Base-by-base conservation (phyloP, 371 early-diverging fungal genomes). In the Blastocladiella emersonii region DNA sequence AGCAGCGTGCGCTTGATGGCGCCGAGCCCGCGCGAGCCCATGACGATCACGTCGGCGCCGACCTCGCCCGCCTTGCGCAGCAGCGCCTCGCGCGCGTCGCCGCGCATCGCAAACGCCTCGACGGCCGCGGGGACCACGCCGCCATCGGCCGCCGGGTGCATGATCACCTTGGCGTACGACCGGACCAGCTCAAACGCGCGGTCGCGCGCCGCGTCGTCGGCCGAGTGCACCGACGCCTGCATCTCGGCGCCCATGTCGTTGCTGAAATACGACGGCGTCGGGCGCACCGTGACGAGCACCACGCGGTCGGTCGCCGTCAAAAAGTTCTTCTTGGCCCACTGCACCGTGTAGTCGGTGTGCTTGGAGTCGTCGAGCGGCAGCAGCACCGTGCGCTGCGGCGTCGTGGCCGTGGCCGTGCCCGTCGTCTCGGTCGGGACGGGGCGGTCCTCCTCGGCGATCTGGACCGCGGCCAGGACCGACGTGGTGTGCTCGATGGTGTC, bases 1-100 rank as follows among this genome's bases (percentile, higher is more conserved):
- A 65, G 25, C 34, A 65, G 37, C 8, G 66, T 66, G 27, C 65
- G 45, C 41, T 63, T 64, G 36, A 65, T 10, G 23, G 65, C 65
- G 32, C 65, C 65, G 10, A 64, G 43, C 5, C 65, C 65, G 32
- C 65, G 62, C 8, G 39, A 63, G 15, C 65, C 65, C 25, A 65
- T 27, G 25, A 65, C 39, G 7, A 65, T 23, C 19, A 23, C 45
- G 35, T 10, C 66, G 34, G 65, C 65, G 10, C 66, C 12, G 23
- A 65, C 25, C 12, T 39, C 56, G 10, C 12, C 10, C 12, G 43
- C 65, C 21, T 62, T 34, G 25, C 43, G 36, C 8, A 66, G 60
- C 7, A 65, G 0, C 23, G 65, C 65, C n/a, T 56, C n/a, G 39
- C 65, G 63, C 34, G 66, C 35, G 32, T 65, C 65, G 49, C 61